Conservation (phyloP, 2,329 filamentous ascomycete genomes). For the Knufia petricola region DNA sequence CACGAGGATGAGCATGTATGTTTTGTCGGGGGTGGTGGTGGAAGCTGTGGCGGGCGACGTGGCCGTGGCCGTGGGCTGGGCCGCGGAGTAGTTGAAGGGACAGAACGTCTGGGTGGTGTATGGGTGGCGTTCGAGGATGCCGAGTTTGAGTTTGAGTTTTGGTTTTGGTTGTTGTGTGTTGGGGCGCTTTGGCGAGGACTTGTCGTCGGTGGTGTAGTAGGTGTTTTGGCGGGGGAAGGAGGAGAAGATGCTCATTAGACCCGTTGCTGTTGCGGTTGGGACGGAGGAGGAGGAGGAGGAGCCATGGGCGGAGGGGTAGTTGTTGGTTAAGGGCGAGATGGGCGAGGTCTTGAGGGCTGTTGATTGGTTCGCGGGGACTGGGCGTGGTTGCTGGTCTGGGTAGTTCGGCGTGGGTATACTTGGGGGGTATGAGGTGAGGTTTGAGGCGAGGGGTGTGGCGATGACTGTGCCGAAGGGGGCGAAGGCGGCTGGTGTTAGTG, state of each 20-base stretch:
- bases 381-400: conserved; percentile 34
- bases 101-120: conserved; percentile 91
- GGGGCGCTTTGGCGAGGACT: too few species aligned
- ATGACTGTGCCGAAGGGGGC: conserved; percentile 75
- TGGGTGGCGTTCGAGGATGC: conserved; percentile 79
- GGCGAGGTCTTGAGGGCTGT: conserved; percentile 77
- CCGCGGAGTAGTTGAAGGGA: conserved; percentile 53
- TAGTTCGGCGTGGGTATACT: conserved; percentile 18
- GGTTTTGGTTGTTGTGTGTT: background rate
- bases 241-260: conserved; percentile 77
- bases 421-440: conserved; percentile 35
- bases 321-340: conserved; percentile 62
- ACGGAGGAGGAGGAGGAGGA: conserved; percentile 22
- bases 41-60: background rate
- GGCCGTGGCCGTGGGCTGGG: conserved; percentile 25
- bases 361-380: conserved; percentile 70
- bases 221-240: conserved; percentile 57
- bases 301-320: conserved; percentile 55
- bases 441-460: conserved; percentile 55
- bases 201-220: conserved; percentile 12
- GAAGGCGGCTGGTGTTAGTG: conserved; percentile 62
- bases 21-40: conserved; percentile 21
- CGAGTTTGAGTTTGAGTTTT: conserved; percentile 5
- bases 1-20: conserved; percentile 71
- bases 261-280: conserved; percentile 35